Evolutionary conservation across 73 alveolate genomes (phyloP).

Genomic region (Diophrys sp.): DNA sequence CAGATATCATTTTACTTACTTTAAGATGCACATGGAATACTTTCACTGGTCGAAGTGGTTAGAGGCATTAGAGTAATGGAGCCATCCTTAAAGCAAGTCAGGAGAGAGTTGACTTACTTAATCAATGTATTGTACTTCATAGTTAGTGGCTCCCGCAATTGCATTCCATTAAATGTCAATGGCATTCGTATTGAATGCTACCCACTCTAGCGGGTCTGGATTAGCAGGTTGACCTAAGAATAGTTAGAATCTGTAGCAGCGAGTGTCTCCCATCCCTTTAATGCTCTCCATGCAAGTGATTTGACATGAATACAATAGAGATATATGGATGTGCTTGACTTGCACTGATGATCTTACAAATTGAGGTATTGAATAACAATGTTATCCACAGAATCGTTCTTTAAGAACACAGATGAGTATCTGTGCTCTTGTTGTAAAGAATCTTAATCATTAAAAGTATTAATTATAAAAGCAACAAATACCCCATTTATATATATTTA

Average conservation of each 20-base stretch:
- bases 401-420: too few species aligned
- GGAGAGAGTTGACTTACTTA: conserved; percentile 9
- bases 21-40: background rate
- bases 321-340: too few species aligned
- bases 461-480: too few species aligned
- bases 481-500: too few species aligned
- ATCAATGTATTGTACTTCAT: conserved; percentile 20
- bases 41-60: background rate
- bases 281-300: too few species aligned
- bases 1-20: background rate
- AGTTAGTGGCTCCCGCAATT: conserved; percentile 28
- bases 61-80: background rate
- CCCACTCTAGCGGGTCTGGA: background rate
- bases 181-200: background rate
- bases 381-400: too few species aligned
- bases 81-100: background rate
- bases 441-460: too few species aligned
- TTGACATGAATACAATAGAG: too few species aligned
- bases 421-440: too few species aligned
- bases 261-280: too few species aligned
- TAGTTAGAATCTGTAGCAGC: background rate
- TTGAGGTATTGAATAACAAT: too few species aligned
- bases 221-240: background rate
- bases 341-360: too few species aligned
- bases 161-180: conserved; percentile 18